Evolutionary conservation across 2,329 filamentous ascomycete genomes (phyloP).

Genomic region (Cladophialophora immunda): DNA sequence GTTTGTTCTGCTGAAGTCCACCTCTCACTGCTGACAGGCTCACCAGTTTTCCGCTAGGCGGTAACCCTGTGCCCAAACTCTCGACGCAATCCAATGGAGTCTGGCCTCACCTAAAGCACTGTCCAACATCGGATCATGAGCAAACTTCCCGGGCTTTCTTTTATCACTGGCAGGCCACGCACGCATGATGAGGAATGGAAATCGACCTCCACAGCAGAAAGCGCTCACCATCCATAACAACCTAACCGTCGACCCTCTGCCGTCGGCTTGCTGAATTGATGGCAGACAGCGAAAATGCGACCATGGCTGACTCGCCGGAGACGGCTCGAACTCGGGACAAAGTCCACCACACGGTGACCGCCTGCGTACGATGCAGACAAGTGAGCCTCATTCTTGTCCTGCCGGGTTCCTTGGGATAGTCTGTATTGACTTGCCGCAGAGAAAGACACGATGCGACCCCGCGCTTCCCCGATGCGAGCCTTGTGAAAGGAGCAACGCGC

Average conservation of each 20-base stretch:
- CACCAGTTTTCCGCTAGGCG: slow-evolving; percentile 11
- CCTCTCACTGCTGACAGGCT: slow-evolving; percentile 20
- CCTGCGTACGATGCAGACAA: slow-evolving; percentile 60
- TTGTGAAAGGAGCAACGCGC: slow-evolving; percentile 88
- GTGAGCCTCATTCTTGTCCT: slow-evolving; percentile 43
- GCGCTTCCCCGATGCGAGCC: slow-evolving; percentile 89
- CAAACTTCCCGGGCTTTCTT: slow-evolving; percentile 10
- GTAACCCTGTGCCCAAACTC: slow-evolving; percentile 7
- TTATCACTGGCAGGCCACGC: slow-evolving; percentile 9
- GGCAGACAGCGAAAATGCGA: slow-evolving; percentile 33
- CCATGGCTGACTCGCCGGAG: slow-evolving; percentile 35
- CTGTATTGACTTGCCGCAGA: slow-evolving; percentile 61
- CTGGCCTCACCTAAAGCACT: slow-evolving; percentile 16
- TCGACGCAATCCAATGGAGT: slow-evolving; percentile 17
- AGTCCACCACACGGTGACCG: slow-evolving; percentile 55
- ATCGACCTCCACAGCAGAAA: slow-evolving; percentile 2
- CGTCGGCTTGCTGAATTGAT: slow-evolving; percentile 18
- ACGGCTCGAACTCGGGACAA: slow-evolving; percentile 30
- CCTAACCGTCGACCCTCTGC: not conserved
- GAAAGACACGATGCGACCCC: slow-evolving; percentile 96
- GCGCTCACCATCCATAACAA: not conserved
- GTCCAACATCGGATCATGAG: slow-evolving; percentile 14
- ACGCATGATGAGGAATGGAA: slow-evolving; percentile 24
- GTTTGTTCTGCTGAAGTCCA: not conserved
- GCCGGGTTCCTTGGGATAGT: not conserved